Percentiles rank a stretch among this genome's conserved stretches.
phyloP scores from a whole-genome alignment of 306 rosid species.

The Senna siamea region DNA sequence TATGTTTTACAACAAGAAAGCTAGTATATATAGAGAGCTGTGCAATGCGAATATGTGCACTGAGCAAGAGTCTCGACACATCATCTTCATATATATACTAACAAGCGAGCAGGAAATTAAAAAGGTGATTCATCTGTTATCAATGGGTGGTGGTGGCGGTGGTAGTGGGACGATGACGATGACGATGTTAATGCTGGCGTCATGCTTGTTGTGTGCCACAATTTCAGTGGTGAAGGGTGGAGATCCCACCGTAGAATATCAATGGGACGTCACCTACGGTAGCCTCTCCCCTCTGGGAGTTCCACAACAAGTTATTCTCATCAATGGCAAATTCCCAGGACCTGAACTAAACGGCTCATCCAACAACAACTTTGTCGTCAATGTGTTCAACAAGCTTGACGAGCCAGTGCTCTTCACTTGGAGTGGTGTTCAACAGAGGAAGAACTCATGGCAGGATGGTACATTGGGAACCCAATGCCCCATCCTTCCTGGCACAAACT shows the following conservation, averaged over 20 bases:
- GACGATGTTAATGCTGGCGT: conserved; percentile 34
- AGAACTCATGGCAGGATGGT: conserved; percentile 92
- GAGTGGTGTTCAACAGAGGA: conserved; percentile 79
- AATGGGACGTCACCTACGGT: conserved; percentile 81
- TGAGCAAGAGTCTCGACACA: no score
- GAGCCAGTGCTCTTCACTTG: conserved; percentile 82
- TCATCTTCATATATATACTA: no score
- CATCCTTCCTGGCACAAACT: conserved; percentile 65
- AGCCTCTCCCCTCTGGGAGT: conserved; percentile 77
- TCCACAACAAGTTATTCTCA: conserved; percentile 88
- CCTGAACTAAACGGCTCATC: conserved; percentile 81
- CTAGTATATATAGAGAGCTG: no score
- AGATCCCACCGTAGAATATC: conserved; percentile 73
- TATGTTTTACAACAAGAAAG: no score
- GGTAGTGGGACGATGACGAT: not conserved
- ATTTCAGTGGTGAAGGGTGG: conserved; percentile 42
- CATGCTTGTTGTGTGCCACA: conserved; percentile 44
- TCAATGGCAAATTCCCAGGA: conserved; percentile 78
- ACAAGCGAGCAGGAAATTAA: no score
- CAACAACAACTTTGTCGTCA: conserved; percentile 73
- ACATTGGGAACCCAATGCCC: conserved; percentile 77
- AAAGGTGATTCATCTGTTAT: no score
- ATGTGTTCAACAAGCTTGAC: conserved; percentile 74
- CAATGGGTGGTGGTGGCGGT: no score
- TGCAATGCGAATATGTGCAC: no score